Conservation (phyloP, 2,329 filamentous ascomycete genomes). For the Colletotrichum sp. region DNA sequence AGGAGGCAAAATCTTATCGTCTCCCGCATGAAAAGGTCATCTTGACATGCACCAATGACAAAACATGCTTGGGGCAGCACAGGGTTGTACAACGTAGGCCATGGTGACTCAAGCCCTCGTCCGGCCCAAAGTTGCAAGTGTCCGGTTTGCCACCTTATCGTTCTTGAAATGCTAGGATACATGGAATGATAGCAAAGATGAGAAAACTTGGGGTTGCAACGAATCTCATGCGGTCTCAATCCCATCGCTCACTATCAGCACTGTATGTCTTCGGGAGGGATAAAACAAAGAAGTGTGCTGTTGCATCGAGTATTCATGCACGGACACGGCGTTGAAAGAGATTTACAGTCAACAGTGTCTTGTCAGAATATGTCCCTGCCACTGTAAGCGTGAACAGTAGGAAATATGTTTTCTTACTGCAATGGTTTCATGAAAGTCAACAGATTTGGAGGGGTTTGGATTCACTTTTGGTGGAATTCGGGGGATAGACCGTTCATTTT, state of each 20-base stretch:
- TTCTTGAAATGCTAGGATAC: not conserved
- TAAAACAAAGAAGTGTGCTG: too few relatives aligned
- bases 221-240: not conserved
- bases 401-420: not conserved
- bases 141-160: not conserved
- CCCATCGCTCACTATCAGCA: not conserved
- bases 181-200: not conserved
- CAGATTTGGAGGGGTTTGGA: not conserved
- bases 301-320: not conserved
- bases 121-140: not conserved
- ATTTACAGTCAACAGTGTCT: not conserved
- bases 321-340: not conserved
- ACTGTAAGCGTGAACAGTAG: not conserved
- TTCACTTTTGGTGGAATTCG: not conserved
- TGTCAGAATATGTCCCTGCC: not conserved
- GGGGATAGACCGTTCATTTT: too few relatives aligned
- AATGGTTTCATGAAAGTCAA: not conserved
- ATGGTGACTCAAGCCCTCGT: not conserved
- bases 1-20: accelerated
- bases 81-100: not conserved
- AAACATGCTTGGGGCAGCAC: not conserved
- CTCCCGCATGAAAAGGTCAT: not conserved
- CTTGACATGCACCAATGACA: not conserved
- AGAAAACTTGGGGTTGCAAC: not conserved
- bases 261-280: not conserved